Base-by-base conservation (phyloP, 805 yeast genomes). In the Yamadazyma laniorum region DNA sequence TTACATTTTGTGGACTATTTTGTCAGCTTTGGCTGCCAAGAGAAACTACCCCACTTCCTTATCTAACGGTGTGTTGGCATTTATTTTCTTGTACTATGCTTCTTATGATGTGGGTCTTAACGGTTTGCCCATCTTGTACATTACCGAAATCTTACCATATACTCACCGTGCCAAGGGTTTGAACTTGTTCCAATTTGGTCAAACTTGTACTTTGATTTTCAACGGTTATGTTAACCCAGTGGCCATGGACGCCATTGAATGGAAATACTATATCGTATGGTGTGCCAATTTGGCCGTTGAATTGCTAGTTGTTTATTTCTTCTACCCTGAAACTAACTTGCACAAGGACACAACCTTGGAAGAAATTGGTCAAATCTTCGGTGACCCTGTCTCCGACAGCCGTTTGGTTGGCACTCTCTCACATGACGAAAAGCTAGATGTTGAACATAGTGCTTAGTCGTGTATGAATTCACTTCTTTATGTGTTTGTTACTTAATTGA, bases 261-360 rank as follows among this genome's bases (percentile, higher is more conserved):
- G 72, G 70, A 67, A 65, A 48, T 70, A 67, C 58, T 70, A 70
- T 50, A 65, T 70, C 44, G 72, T 70, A 9, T 62, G 49, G 55
- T 55, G 62, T 38, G 55, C 61, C 47, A 39, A 55, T 17, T 42
- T 61, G 35, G 58, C 55, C 2, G 54, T 56, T 25, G 68, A 53
- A 51, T 49, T 62, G 23, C 39, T 49, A 7, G 47, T 63, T 25
- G 59, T 59, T 29, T 55, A 51, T 50, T 58, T 67, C 51, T 45
- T 56, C 41, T 67, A 53, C 54, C 69, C 67, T 13, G 75, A 70
- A 47, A 70, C 75, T 7, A 38, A 29, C 25, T 26, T 38, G n/a
- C 42, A 38, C 19, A 51, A 60, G 13, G 74, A 72, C 8, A 56
- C 53, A 46, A 60, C 70, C 14, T 60, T 70, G 52, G 75, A 70